A percentile compares a stretch with the other conserved stretches of the same genome.
Evolutionary conservation across 2,329 filamentous ascomycete genomes (phyloP).

Genomic region (Trichoderma koningiopsis): DNA sequence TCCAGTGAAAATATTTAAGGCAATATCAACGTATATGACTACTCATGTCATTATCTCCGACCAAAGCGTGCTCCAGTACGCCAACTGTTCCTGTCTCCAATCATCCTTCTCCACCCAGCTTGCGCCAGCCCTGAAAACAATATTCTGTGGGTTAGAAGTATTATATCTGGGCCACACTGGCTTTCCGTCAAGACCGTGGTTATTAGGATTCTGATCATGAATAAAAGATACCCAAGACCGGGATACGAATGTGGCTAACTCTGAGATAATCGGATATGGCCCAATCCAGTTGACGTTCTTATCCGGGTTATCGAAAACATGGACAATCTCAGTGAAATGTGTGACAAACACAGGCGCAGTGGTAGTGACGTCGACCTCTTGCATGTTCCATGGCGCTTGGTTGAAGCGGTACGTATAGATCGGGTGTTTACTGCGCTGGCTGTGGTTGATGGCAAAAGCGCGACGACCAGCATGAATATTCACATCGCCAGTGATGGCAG

Average conservation of each 20-base stretch:
- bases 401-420: conserved; percentile 13
- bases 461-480: conserved; percentile 16
- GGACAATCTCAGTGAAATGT: conserved; percentile 13
- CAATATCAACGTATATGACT: neutral
- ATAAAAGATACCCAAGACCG: conserved; percentile 12
- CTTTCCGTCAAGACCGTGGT: conserved; percentile 11
- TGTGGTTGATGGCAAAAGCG: conserved; percentile 1
- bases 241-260: conserved; percentile 7
- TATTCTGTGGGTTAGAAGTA: neutral
- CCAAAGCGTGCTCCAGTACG: conserved; percentile 15
- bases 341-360: conserved; percentile 13
- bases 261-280: conserved; percentile 16
- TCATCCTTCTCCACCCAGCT: conserved; percentile 17
- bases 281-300: conserved; percentile 21
- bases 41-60: conserved; percentile 12
- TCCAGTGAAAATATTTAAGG: neutral
- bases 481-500: conserved; percentile 10
- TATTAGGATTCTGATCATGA: conserved; percentile 14
- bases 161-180: conserved; percentile 8
- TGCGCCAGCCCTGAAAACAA: conserved; percentile 12
- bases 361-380: conserved; percentile 8
- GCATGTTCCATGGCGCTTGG: conserved; percentile 12
- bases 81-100: conserved; percentile 15
- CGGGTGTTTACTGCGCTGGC: conserved; percentile 1
- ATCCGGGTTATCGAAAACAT: conserved; percentile 21